phyloP scores from a whole-genome alignment of 106 monocot species.

The Chionographis japonica region DNA sequence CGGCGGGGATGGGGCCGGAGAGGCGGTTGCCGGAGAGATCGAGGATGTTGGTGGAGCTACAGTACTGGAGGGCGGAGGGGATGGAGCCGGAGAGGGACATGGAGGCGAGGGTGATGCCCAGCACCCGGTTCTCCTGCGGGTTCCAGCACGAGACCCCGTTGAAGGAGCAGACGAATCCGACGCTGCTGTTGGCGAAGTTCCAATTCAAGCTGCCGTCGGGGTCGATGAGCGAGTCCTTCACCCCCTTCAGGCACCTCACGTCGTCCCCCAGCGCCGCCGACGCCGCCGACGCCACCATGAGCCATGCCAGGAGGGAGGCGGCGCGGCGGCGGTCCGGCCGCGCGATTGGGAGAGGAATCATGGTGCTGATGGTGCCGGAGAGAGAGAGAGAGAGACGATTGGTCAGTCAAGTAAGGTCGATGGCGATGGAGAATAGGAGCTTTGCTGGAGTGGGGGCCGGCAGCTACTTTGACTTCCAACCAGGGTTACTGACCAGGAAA shows the following conservation, averaged over 20 bases:
- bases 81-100: constrained; percentile 48
- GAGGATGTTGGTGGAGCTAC: constrained; percentile 25
- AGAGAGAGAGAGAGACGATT: not conserved
- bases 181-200: constrained; percentile 30
- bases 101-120: constrained; percentile 27
- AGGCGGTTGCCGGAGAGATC: constrained; percentile 48
- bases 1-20: constrained; percentile 40
- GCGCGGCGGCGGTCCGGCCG: not conserved
- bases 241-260: constrained; percentile 36
- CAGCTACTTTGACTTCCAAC: too few species aligned
- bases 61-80: constrained; percentile 58
- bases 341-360: too few species aligned
- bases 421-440: too few species aligned
- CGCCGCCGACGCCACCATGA: not conserved
- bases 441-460: too few species aligned
- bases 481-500: too few species aligned
- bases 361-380: not conserved
- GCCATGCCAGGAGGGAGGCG: constrained; percentile 4
- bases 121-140: constrained; percentile 51
- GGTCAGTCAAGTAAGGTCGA: not conserved
- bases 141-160: constrained; percentile 61
- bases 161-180: constrained; percentile 37
- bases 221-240: constrained; percentile 6
- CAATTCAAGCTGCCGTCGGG: constrained; percentile 14
- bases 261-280: constrained; percentile 26